Conservation (phyloP, 164 flowering plant species). For the Paratinospora sagittata region DNA sequence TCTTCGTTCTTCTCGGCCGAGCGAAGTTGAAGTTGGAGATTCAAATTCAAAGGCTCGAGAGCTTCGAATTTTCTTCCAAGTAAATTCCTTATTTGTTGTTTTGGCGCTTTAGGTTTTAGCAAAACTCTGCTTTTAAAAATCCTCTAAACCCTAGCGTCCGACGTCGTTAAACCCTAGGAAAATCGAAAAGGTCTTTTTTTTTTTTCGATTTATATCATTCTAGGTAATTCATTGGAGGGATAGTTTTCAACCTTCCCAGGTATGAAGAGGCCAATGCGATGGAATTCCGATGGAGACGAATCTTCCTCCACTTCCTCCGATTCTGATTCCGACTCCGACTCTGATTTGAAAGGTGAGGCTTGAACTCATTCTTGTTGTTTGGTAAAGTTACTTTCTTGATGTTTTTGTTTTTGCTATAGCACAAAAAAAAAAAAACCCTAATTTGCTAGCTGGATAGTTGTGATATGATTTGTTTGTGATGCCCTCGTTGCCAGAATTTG, state of each 20-base stretch:
- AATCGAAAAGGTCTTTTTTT: too few relatives aligned
- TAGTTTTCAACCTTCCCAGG: too few relatives aligned
- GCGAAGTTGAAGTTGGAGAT: too few relatives aligned
- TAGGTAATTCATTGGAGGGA: too few relatives aligned
- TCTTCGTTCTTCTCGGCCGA: too few relatives aligned
- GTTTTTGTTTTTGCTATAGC: background rate
- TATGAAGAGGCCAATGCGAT: background rate
- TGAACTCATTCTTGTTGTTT: background rate
- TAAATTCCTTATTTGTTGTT: background rate
- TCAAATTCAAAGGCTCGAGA: too few relatives aligned
- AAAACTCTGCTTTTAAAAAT: background rate
- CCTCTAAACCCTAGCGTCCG: background rate
- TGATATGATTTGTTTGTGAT: background rate
- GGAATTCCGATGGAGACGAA: background rate
- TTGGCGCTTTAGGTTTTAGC: background rate
- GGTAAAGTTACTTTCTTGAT: background rate
- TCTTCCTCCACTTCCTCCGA: background rate
- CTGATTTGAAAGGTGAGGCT: background rate
- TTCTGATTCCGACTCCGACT: background rate
- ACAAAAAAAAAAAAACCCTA: background rate
- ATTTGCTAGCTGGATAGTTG: background rate
- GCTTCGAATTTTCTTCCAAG: too few relatives aligned
- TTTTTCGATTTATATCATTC: too few relatives aligned
- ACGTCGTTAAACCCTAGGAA: too few relatives aligned
- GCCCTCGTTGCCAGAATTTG: background rate